phyloP scores from a whole-genome alignment of 768 basidiomycete genomes.

The Fomitopsis serialis region DNA sequence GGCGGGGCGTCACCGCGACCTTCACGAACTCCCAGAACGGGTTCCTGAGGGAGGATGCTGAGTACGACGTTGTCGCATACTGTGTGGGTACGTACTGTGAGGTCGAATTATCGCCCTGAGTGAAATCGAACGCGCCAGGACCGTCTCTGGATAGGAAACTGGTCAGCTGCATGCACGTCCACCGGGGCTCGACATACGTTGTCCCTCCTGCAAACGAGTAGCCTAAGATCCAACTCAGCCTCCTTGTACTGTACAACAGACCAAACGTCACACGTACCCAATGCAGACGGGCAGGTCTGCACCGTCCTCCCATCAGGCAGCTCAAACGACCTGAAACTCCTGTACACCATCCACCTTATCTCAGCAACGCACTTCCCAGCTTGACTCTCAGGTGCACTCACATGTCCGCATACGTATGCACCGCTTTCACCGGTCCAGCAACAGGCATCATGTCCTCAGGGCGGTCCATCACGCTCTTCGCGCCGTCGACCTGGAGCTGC shows the following conservation, averaged over 20 bases:
- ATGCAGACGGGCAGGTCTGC: slow-evolving; percentile 72
- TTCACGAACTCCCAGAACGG: slow-evolving; percentile 82
- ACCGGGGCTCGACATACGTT: slow-evolving; percentile 50
- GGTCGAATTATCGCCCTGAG: slow-evolving; percentile 64
- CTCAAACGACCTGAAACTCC: slow-evolving; percentile 59
- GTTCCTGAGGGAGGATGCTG: slow-evolving; percentile 43
- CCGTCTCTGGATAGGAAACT: slow-evolving; percentile 56
- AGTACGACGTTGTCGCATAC: no score
- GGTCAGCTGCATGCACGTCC: neutral
- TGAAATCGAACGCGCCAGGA: slow-evolving; percentile 73
- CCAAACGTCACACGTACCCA: slow-evolving; percentile 41
- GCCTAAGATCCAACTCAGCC: slow-evolving; percentile 34
- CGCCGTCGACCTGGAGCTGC: slow-evolving; percentile 62
- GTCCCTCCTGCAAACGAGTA: slow-evolving; percentile 78
- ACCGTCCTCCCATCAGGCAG: slow-evolving; percentile 63
- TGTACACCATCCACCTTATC: slow-evolving; percentile 17
- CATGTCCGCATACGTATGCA: slow-evolving; percentile 73
- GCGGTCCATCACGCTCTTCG: slow-evolving; percentile 54
- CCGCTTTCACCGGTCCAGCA: slow-evolving; percentile 57
- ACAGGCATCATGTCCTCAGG: slow-evolving; percentile 34
- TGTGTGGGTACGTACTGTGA: slow-evolving; percentile 50
- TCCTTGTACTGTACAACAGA: no score
- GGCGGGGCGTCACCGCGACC: slow-evolving; percentile 63
- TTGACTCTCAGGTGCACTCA: slow-evolving; percentile 24
- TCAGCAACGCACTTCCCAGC: neutral